A percentile compares a stretch with the other conserved stretches of the same genome.
Evolutionary conservation across 805 yeast species (phyloP).

Genomic region (Teunomyces pallodes): DNA sequence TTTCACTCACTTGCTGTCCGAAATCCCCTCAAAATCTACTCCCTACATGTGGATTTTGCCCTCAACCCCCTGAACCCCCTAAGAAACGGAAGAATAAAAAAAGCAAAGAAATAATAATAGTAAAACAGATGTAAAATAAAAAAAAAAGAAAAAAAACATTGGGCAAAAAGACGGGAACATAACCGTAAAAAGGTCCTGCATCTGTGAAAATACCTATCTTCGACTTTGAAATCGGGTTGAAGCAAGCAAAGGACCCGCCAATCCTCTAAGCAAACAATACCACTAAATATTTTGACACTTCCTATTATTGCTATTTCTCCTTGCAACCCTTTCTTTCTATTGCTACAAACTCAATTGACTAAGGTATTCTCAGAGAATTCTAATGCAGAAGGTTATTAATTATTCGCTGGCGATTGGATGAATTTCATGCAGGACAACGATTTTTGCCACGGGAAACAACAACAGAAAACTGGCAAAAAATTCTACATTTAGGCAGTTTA

Average conservation of each 20-base stretch:
- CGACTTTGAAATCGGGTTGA: neutral
- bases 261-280: too few species aligned
- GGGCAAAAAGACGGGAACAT: neutral
- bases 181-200: neutral
- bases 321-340: too few species aligned
- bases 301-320: too few species aligned
- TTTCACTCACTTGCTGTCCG: neutral
- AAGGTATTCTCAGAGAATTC: too few species aligned
- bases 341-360: too few species aligned
- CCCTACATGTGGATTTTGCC: neutral
- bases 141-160: neutral
- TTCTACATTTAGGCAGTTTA: neutral
- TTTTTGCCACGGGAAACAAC: neutral
- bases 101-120: neutral
- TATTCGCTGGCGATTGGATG: neutral
- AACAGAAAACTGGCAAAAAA: neutral
- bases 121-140: neutral
- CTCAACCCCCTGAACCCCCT: constrained; percentile 3
- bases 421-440: neutral
- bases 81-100: constrained; percentile 1
- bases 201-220: neutral
- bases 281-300: too few species aligned
- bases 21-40: neutral
- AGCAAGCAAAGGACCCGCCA: neutral
- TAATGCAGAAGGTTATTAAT: neutral